These are phyloP conservation scores for Mariannaea elegans DNA, from an alignment of 2,329 filamentous ascomycete species.

Conservation along the genomic window DNA sequence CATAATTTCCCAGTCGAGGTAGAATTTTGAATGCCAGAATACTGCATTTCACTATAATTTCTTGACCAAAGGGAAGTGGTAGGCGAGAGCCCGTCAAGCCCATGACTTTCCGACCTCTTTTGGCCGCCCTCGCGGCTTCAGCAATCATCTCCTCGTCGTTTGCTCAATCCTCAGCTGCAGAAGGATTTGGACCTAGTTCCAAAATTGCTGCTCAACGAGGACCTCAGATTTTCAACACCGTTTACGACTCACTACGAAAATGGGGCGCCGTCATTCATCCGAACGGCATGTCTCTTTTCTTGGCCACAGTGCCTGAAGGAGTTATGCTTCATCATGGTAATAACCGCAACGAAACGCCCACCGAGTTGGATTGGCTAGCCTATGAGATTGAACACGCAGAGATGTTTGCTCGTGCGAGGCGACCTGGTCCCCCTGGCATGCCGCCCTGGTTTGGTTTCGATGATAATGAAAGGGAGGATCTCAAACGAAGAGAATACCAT, in stretches of 20 bases:
- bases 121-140: conserved; percentile 12
- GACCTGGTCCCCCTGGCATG: background rate
- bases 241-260: conserved; percentile 69
- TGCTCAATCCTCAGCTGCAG: background rate
- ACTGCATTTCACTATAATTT: background rate
- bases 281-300: conserved; percentile 70
- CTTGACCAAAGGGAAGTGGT: background rate
- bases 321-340: conserved; percentile 68
- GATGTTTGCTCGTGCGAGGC: conserved; percentile 54
- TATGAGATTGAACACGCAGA: conserved; percentile 71
- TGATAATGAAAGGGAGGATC: background rate
- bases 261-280: conserved; percentile 70
- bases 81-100: background rate
- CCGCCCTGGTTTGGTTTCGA: background rate
- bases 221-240: conserved; percentile 67
- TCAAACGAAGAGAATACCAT: background rate
- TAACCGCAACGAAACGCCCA: conserved; percentile 49
- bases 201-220: conserved; percentile 17
- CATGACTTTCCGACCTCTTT: conserved; percentile 1
- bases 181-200: conserved; percentile 6
- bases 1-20: background rate
- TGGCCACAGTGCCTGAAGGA: conserved; percentile 62
- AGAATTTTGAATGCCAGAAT: background rate
- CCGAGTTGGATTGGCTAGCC: conserved; percentile 66
- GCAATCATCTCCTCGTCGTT: background rate